Base-by-base conservation (phyloP, 371 early-diverging fungal genomes). In the Dichotomocladium elegans region DNA sequence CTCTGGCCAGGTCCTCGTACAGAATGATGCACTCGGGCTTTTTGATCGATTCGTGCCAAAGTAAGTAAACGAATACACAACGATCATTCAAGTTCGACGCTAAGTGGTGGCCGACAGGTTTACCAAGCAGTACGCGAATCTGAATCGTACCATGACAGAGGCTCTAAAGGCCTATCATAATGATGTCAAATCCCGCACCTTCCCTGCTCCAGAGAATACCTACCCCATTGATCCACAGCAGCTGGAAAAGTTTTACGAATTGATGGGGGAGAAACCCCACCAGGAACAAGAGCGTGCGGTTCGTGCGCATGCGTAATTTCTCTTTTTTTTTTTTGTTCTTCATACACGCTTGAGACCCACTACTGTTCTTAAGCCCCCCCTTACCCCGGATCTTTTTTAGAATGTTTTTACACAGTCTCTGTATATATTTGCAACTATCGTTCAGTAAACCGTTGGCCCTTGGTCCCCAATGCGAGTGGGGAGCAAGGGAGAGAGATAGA, bases 1-100 rank as follows among this genome's bases (percentile, higher is more conserved):
- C 21, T 91, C 92, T 6, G 98, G 98, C 15, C 98, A 98, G 65
- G 96, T 96, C 10, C 74, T 96, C 33, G 97, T 98, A 14, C 82
- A 85, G 60, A 78, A 87, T 57, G 98, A 98, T 60, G 88, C 88
- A 68, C 61, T 96, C 25, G 96, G 96, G 11, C 66, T 91, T 22
- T 93, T 86, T 64, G 93, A 93, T 61, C 74, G 82, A 15, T 89
- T 93, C 53, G 74, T 79, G 29, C 87, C 96, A 68, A 87, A 86
- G 87, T 70, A 57, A 61, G 60, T 43, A 44, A 9, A 40, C n/a
- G 31, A 2, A 29, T 17, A 35, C 8, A 5, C 17, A 2, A 15
- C 5, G 37, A 15, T n/a, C n/a, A n/a, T n/a, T n/a, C n/a, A n/a
- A n/a, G n/a, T n/a, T n/a, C n/a, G n/a, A n/a, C n/a, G n/a, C 2